Evolutionary conservation across 192 early-diverging fungal species (phyloP).

Genomic region (Linnemannia zychae): DNA sequence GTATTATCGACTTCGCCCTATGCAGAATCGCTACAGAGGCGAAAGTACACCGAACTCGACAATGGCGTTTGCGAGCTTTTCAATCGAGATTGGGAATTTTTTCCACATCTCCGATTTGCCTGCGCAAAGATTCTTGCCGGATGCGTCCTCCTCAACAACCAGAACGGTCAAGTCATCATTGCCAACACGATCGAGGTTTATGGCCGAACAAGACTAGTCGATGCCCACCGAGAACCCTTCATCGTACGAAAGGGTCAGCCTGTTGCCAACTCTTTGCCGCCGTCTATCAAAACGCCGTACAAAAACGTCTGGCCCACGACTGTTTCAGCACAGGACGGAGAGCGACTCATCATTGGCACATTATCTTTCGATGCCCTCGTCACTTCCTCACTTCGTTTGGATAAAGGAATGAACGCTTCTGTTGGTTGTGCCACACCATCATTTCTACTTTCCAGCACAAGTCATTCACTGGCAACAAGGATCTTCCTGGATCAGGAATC

Average conservation of each 20-base stretch:
- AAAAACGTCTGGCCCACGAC: conserved; percentile 30
- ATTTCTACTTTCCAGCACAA: conserved; percentile 33
- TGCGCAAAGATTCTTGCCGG: conserved; percentile 31
- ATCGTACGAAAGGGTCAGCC: conserved; percentile 24
- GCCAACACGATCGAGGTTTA: conserved; percentile 40
- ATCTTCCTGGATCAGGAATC: conserved; percentile 38
- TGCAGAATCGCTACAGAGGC: background rate
- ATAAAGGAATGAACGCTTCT: conserved; percentile 27
- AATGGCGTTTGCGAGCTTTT: conserved; percentile 26
- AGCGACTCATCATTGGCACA: conserved; percentile 26
- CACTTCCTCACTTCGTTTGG: conserved; percentile 40
- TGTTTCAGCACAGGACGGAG: conserved; percentile 25
- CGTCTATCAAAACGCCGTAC: conserved; percentile 19
- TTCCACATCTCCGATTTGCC: conserved; percentile 23
- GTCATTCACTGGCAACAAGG: conserved; percentile 23
- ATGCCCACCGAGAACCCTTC: conserved; percentile 25
- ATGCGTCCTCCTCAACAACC: conserved; percentile 34
- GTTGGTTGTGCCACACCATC: conserved; percentile 29
- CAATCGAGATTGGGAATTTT: conserved; percentile 49
- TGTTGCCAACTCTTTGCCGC: conserved; percentile 32
- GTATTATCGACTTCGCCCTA: conserved; percentile 21
- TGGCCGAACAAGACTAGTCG: conserved; percentile 29
- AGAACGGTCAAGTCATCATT: conserved; percentile 28
- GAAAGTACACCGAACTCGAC: conserved; percentile 15
- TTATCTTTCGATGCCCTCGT: conserved; percentile 24